Evolutionary conservation across 352 stramenopile species (phyloP).

Genomic region (Pythium aristosporum): DNA sequence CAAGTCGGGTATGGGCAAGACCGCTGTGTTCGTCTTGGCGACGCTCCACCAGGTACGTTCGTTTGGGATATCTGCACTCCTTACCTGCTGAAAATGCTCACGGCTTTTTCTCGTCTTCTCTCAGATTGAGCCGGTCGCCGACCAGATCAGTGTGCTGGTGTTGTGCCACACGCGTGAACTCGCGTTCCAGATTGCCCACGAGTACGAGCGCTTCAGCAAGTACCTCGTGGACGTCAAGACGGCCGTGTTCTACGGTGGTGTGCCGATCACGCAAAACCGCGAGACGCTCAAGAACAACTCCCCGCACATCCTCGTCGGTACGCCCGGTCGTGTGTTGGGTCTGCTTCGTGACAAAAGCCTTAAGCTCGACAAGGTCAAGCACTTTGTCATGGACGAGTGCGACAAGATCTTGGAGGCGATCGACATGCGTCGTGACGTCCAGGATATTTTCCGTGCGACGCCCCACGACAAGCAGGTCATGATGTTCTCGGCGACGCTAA

Average conservation of each 20-base stretch:
- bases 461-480: conserved; percentile 99
- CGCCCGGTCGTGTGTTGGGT: conserved; percentile 93
- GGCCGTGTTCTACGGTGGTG: conserved; percentile 96
- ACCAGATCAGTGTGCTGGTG: conserved; percentile 96
- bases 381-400: conserved; percentile 99
- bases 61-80: background rate
- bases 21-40: conserved; percentile 99
- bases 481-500: conserved; percentile 99
- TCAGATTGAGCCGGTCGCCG: conserved; percentile 85
- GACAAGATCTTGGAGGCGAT: conserved; percentile 99
- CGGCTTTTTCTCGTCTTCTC: background rate
- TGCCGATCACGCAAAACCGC: conserved; percentile 94
- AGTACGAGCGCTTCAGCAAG: conserved; percentile 99
- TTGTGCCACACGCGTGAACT: conserved; percentile 99
- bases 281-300: conserved; percentile 96
- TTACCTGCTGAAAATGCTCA: background rate
- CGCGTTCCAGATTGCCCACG: conserved; percentile 99
- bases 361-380: conserved; percentile 98
- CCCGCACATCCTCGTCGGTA: conserved; percentile 98
- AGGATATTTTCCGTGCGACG: conserved; percentile 99
- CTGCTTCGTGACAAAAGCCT: conserved; percentile 94
- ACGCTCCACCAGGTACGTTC: conserved; percentile 96
- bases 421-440: conserved; percentile 98
- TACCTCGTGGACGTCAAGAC: conserved; percentile 97
- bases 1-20: conserved; percentile 99